phyloP scores from a whole-genome alignment of 306 rosid genomes.

The Gastrolobium villosum region DNA sequence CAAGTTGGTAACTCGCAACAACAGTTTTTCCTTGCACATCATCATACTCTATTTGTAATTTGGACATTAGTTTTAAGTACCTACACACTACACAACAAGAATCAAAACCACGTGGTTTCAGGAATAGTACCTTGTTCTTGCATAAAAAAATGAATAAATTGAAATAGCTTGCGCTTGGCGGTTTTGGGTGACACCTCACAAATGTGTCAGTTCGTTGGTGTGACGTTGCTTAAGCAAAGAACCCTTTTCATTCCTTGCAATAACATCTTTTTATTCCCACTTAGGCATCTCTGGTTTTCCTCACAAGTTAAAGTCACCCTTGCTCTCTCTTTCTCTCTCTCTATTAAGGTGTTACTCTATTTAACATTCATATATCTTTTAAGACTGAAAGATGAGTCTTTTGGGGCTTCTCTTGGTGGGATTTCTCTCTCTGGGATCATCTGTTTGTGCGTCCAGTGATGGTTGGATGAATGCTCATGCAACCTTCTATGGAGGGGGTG shows the following conservation, averaged over 20 bases:
- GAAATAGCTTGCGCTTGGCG: slow-evolving; percentile 59
- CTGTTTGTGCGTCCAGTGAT: slow-evolving; percentile 44
- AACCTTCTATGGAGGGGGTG: slow-evolving; percentile 93
- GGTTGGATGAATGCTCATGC: slow-evolving; percentile 84
- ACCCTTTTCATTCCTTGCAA: slow-evolving; percentile 21
- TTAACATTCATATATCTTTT: not conserved
- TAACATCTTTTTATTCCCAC: slow-evolving; percentile 57
- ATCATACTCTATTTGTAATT: no score
- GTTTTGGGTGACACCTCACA: slow-evolving; percentile 66
- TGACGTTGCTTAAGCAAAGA: slow-evolving; percentile 39
- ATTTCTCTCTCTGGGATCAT: slow-evolving; percentile 48
- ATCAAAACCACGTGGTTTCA: slow-evolving; percentile 57
- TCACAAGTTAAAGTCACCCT: not conserved
- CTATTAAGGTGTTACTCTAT: not conserved
- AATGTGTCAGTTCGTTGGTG: slow-evolving; percentile 43
- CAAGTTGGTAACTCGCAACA: no score
- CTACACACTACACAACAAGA: not conserved
- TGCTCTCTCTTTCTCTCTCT: not conserved
- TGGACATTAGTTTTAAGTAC: not conserved
- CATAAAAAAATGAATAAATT: slow-evolving; percentile 32
- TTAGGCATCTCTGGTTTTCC: slow-evolving; percentile 41
- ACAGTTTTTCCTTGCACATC: no score
- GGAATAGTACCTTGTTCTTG: slow-evolving; percentile 41
- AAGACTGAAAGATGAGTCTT: slow-evolving; percentile 52
- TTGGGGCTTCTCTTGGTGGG: slow-evolving; percentile 56